Evolutionary conservation across 1,284 basidiomycete species (phyloP).

Genomic region (Irpex sp.): DNA sequence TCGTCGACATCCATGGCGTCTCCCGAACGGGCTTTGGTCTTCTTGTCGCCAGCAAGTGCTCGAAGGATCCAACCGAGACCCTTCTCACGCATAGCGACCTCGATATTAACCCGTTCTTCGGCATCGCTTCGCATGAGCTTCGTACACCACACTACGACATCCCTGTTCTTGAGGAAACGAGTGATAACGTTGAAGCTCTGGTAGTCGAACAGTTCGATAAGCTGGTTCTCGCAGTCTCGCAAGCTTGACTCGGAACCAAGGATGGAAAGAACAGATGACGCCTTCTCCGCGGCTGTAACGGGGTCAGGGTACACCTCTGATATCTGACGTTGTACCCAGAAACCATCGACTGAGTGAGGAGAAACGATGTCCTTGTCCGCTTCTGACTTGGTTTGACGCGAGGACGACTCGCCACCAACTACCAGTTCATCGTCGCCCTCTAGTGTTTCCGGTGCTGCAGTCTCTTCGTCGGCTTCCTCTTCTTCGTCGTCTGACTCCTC

Average conservation of each 20-base stretch:
- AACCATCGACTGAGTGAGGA: constrained; percentile 91
- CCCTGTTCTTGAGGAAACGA: constrained; percentile 92
- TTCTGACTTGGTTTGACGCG: constrained; percentile 45
- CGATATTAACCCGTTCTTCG: constrained; percentile 89
- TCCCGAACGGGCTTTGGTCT: constrained; percentile 45
- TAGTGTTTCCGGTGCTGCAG: constrained; percentile 36
- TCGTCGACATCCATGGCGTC: constrained; percentile 82
- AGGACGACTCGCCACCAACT: constrained; percentile 60
- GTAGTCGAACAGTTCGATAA: constrained; percentile 98
- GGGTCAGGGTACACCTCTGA: constrained; percentile 91
- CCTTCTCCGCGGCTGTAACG: constrained; percentile 91
- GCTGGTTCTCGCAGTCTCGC: constrained; percentile 94
- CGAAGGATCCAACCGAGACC: constrained; percentile 95
- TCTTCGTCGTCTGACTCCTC: constrained; percentile 80
- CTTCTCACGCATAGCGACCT: constrained; percentile 98
- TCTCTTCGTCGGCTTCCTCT: constrained; percentile 51
- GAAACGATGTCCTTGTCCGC: constrained; percentile 80
- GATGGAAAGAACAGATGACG: constrained; percentile 81
- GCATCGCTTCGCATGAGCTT: constrained; percentile 89
- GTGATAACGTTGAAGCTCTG: constrained; percentile 90
- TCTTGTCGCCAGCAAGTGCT: constrained; percentile 78
- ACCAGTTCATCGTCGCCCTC: constrained; percentile 66
- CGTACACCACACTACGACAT: constrained; percentile 97
- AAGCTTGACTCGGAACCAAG: constrained; percentile 87
- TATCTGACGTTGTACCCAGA: constrained; percentile 97